These are phyloP conservation scores for Vaccinium darrowii DNA, from an alignment of 148 eudicot genomes.

Conservation along the genomic window DNA sequence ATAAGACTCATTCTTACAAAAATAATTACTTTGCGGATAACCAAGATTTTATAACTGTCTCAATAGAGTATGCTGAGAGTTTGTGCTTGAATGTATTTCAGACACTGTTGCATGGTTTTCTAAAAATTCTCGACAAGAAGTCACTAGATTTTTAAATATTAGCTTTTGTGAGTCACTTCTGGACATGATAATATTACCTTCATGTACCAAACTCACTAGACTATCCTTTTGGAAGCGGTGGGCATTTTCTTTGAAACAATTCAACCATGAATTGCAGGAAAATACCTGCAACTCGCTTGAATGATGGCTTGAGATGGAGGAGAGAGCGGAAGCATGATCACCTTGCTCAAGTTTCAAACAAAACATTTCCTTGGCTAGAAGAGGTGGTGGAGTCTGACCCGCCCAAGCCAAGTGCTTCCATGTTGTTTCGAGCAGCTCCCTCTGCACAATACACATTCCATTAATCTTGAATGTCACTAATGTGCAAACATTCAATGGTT, in stretches of 20 bases:
- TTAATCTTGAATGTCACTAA: not conserved
- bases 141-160: conserved; percentile 44
- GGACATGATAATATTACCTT: conserved; percentile 30
- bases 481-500: not conserved
- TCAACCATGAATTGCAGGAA: conserved; percentile 67
- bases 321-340: conserved; percentile 52
- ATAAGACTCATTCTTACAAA: not conserved
- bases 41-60: conserved; percentile 7
- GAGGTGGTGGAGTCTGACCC: conserved; percentile 59
- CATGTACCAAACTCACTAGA: conserved; percentile 42
- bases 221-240: conserved; percentile 39
- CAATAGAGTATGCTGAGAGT: not conserved
- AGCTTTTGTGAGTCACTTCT: conserved; percentile 37
- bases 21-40: not conserved
- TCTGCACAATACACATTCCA: conserved; percentile 33
- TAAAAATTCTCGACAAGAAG: conserved; percentile 57
- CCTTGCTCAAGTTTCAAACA: conserved; percentile 51
- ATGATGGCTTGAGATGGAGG: conserved; percentile 47
- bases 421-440: conserved; percentile 57
- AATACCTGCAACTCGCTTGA: conserved; percentile 40
- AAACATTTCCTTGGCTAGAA: conserved; percentile 68
- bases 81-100: conserved; percentile 10
- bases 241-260: conserved; percentile 41
- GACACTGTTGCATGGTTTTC: conserved; percentile 14
- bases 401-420: conserved; percentile 63